Conservation (phyloP, 345 rosid species). For the Ceriops tagal region DNA sequence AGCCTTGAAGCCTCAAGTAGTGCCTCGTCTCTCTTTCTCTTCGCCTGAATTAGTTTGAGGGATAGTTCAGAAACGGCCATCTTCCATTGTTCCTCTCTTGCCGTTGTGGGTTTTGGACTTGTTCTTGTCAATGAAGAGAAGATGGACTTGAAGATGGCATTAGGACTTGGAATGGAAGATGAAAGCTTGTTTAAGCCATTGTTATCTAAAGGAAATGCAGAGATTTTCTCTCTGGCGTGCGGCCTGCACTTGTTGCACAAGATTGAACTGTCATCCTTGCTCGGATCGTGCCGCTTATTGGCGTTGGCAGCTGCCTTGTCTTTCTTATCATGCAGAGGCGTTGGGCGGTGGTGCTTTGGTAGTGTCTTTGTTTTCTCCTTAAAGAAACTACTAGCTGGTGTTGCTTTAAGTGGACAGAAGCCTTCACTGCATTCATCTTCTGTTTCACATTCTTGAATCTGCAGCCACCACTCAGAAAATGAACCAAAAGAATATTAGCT, state of each 20-base stretch:
- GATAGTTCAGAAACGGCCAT: conserved; percentile 76
- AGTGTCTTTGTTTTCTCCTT: conserved; percentile 18
- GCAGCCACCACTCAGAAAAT: conserved; percentile 13
- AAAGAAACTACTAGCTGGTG: conserved; percentile 1
- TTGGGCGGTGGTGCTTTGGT: conserved; percentile 39
- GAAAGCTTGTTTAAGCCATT: conserved; percentile 39
- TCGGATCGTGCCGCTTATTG: conserved; percentile 43
- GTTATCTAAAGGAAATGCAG: conserved; percentile 74
- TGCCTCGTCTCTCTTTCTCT: conserved; percentile 81
- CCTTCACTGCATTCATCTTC: conserved; percentile 35
- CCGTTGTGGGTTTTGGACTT: conserved; percentile 50
- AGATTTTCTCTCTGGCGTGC: conserved; percentile 66
- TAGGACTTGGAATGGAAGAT: conserved; percentile 70
- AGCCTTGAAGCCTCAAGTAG: conserved; percentile 68
- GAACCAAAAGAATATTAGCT: not conserved
- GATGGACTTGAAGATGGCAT: conserved; percentile 61
- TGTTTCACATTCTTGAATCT: conserved; percentile 79
- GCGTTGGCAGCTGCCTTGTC: conserved; percentile 17
- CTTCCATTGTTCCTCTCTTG: conserved; percentile 74
- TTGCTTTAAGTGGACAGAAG: not conserved
- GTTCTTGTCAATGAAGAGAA: conserved; percentile 60
- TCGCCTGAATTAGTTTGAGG: conserved; percentile 67
- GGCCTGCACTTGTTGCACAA: conserved; percentile 90
- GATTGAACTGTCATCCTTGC: conserved; percentile 37
- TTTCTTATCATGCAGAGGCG: conserved; percentile 57